phyloP scores from a whole-genome alignment of 345 rosid species.

The Rhizophora mangle region DNA sequence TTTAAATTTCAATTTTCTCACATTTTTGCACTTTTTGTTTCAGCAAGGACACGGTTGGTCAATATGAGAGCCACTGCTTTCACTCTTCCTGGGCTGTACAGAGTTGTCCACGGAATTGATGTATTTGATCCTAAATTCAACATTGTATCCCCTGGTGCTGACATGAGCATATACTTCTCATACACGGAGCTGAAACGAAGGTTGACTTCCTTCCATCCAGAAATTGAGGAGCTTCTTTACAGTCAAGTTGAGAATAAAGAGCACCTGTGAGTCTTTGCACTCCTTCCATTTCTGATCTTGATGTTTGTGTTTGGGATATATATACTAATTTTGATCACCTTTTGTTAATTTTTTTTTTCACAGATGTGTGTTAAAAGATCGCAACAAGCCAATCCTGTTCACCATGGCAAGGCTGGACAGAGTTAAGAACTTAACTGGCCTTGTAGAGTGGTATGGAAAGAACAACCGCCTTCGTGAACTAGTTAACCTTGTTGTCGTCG shows the following conservation, averaged over 20 bases:
- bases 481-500: conserved; percentile 82
- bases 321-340: background rate
- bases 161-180: conserved; percentile 67
- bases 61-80: conserved; percentile 90
- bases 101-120: conserved; percentile 85
- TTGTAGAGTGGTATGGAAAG: conserved; percentile 95
- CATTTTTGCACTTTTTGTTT: conserved; percentile 7
- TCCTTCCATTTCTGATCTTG: background rate
- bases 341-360: background rate
- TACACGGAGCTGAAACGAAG: conserved; percentile 56
- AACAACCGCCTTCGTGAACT: conserved; percentile 60
- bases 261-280: conserved; percentile 49
- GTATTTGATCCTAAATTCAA: conserved; percentile 89
- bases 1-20: background rate
- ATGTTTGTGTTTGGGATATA: background rate
- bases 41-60: conserved; percentile 88
- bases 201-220: conserved; percentile 57
- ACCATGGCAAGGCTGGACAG: conserved; percentile 98
- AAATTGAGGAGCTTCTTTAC: conserved; percentile 71
- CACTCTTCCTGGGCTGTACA: conserved; percentile 86
- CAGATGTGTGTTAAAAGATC: conserved; percentile 81
- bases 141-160: conserved; percentile 87
- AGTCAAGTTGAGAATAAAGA: conserved; percentile 67
- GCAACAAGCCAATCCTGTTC: conserved; percentile 77
- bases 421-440: conserved; percentile 81